Conservation (phyloP, 2,329 filamentous ascomycete species). For the Hymenoscyphus scutula region DNA sequence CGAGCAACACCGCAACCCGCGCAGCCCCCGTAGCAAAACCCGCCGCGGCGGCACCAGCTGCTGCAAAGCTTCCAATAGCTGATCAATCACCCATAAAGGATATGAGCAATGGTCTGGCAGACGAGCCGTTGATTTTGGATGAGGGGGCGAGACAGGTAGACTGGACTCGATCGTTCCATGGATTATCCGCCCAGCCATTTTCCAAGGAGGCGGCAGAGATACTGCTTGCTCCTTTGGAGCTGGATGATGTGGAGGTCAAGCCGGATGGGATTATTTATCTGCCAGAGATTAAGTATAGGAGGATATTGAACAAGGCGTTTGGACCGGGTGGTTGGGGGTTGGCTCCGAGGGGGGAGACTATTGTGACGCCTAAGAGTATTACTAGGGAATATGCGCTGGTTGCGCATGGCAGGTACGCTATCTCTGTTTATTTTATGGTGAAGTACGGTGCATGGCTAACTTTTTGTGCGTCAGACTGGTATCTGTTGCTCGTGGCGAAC, state of each 20-base stretch:
- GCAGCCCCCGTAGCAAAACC: slow-evolving; percentile 3
- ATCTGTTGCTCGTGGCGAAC: slow-evolving; percentile 88
- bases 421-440: not conserved
- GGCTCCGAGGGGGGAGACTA: slow-evolving; percentile 78
- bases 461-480: slow-evolving; percentile 64
- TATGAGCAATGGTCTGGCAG: slow-evolving; percentile 50
- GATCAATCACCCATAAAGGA: slow-evolving; percentile 36
- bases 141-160: slow-evolving; percentile 58
- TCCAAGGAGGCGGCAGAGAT: slow-evolving; percentile 61
- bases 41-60: not conserved
- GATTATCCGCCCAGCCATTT: slow-evolving; percentile 62
- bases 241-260: slow-evolving; percentile 90
- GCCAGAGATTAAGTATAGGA: slow-evolving; percentile 95
- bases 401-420: slow-evolving; percentile 75
- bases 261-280: slow-evolving; percentile 95
- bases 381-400: slow-evolving; percentile 94
- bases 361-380: slow-evolving; percentile 53
- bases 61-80: slow-evolving; percentile 43
- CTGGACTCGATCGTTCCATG: slow-evolving; percentile 71
- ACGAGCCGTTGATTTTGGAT: slow-evolving; percentile 47
- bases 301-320: slow-evolving; percentile 87
- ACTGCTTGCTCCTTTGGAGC: slow-evolving; percentile 60
- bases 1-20: slow-evolving; percentile 12
- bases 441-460: not conserved
- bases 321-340: slow-evolving; percentile 95